These are phyloP conservation scores for Prunus salicina DNA, from an alignment of 306 rosid species.

Conservation along the genomic window DNA sequence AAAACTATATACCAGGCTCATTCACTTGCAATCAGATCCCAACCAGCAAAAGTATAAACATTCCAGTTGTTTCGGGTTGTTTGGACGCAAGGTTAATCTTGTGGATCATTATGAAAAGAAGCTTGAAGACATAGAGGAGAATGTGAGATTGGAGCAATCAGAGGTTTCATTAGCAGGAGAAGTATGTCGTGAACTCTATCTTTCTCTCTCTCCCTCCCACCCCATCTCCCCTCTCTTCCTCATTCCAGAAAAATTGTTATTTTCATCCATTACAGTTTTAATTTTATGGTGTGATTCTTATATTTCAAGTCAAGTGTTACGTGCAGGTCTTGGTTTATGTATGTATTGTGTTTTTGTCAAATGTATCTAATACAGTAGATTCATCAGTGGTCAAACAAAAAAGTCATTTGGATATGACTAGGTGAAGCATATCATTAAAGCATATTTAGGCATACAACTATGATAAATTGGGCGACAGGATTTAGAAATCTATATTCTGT, in stretches of 20 bases:
- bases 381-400: too few species aligned
- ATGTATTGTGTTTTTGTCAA: too few species aligned
- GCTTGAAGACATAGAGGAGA: conserved; percentile 72
- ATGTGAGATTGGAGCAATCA: conserved; percentile 63
- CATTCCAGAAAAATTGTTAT: background rate
- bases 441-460: too few species aligned
- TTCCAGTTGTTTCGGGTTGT: conserved; percentile 50
- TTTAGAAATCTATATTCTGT: background rate
- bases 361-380: too few species aligned
- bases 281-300: background rate
- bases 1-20: conserved; percentile 40
- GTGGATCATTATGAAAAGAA: conserved; percentile 60
- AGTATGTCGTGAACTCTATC: conserved; percentile 56
- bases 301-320: background rate
- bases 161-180: conserved; percentile 63
- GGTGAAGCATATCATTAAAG: too few species aligned
- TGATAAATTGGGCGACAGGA: background rate
- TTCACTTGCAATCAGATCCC: conserved; percentile 49
- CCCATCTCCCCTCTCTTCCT: background rate
- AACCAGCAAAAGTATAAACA: conserved; percentile 25
- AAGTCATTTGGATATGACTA: too few species aligned
- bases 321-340: background rate
- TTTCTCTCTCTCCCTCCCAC: background rate
- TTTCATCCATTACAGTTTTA: background rate
- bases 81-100: conserved; percentile 46